Conservation (phyloP, 805 yeast genomes). For the Ascoidea rubescens region DNA sequence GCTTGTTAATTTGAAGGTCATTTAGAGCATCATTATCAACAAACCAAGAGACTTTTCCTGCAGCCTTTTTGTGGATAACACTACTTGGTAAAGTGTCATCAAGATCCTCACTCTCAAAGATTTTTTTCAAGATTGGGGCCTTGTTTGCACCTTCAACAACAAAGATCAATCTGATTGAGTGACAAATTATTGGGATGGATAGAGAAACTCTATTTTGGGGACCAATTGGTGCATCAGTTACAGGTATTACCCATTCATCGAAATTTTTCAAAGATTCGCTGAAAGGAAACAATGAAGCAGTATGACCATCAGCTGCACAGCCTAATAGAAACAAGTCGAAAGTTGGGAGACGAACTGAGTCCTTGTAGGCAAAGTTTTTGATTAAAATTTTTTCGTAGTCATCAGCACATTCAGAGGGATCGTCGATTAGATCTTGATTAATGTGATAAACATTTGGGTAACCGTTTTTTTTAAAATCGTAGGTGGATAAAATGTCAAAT, state of each 20-base stretch:
- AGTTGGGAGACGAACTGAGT: slow-evolving; percentile 89
- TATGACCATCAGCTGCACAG: slow-evolving; percentile 98
- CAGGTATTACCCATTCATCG: slow-evolving; percentile 92
- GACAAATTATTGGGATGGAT: slow-evolving; percentile 89
- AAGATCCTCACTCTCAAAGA: slow-evolving; percentile 72
- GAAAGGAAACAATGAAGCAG: slow-evolving; percentile 91
- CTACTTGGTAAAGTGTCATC: slow-evolving; percentile 92
- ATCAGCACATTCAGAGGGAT: slow-evolving; percentile 91
- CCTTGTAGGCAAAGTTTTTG: slow-evolving; percentile 88
- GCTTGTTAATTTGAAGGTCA: slow-evolving; percentile 37
- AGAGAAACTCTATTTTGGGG: slow-evolving; percentile 78
- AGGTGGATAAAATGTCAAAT: slow-evolving; percentile 13
- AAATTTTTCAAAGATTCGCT: slow-evolving; percentile 80
- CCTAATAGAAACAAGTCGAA: slow-evolving; percentile 86
- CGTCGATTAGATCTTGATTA: slow-evolving; percentile 58
- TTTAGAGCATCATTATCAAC: slow-evolving; percentile 87
- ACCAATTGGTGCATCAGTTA: slow-evolving; percentile 81
- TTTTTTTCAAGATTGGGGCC: slow-evolving; percentile 81
- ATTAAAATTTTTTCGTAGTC: slow-evolving; percentile 77
- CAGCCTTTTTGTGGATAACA: slow-evolving; percentile 91
- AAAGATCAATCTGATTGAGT: slow-evolving; percentile 82
- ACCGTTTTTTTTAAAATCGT: slow-evolving; percentile 15
- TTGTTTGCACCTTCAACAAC: slow-evolving; percentile 95
- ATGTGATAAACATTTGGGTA: slow-evolving; percentile 77
- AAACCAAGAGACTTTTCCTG: slow-evolving; percentile 94